Percentiles rank a stretch among this genome's conserved stretches.
phyloP scores from a whole-genome alignment of 495 filamentous ascomycete species.

The Chaetomium tenue region DNA sequence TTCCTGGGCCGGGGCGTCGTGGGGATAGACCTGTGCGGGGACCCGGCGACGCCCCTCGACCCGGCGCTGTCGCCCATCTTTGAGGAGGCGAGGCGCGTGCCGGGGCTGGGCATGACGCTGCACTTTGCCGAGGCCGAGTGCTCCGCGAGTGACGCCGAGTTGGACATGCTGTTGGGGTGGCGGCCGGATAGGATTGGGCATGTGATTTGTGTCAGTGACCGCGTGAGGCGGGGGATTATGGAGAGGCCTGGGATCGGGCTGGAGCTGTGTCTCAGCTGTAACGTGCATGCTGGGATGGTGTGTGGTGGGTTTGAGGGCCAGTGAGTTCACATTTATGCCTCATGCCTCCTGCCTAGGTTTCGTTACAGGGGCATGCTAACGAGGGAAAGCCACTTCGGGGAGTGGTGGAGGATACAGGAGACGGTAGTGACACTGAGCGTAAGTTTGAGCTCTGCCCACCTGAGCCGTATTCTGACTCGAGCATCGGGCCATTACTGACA shows the following conservation, averaged over 20 bases:
- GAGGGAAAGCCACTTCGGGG: constrained; percentile 33
- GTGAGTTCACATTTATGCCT: constrained; percentile 27
- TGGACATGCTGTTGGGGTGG: constrained; percentile 61
- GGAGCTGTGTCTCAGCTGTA: constrained; percentile 75
- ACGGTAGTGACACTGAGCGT: constrained; percentile 42
- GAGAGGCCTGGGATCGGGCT: constrained; percentile 50
- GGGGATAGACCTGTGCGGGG: constrained; percentile 77
- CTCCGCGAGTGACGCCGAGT: constrained; percentile 55
- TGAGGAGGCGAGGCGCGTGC: constrained; percentile 47
- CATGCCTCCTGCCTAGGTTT: too few relatives aligned
- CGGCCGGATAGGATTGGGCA: constrained; percentile 72
- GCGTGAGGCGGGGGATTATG: constrained; percentile 55
- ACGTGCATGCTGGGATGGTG: constrained; percentile 74
- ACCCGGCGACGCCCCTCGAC: constrained; percentile 57
- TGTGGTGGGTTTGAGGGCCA: constrained; percentile 65
- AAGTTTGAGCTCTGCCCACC: constrained; percentile 31
- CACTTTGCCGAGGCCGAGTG: constrained; percentile 72
- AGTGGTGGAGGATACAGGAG: constrained; percentile 41
- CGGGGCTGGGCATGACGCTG: constrained; percentile 62
- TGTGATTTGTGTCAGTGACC: constrained; percentile 68
- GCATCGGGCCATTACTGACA: background rate
- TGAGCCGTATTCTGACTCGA: background rate
- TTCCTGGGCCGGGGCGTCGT: constrained; percentile 61
- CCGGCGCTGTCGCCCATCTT: constrained; percentile 56
- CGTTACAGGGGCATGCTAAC: constrained; percentile 5